Base-by-base conservation (phyloP, 176 grass and related monocot genomes). In the Bolboschoenus planiculmis region DNA sequence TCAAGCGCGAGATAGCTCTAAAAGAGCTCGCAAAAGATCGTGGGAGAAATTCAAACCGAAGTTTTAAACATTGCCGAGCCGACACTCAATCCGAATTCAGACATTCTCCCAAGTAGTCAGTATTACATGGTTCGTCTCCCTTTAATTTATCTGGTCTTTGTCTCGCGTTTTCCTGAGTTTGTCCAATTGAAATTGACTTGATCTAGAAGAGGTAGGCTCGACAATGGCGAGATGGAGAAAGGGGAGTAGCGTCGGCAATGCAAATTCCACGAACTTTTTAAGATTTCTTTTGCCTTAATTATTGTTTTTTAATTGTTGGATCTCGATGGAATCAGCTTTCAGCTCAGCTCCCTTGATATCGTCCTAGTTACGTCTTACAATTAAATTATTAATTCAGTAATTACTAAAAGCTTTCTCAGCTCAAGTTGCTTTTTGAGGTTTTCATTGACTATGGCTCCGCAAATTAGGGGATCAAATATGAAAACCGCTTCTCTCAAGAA, bases 171-270 rank as follows among this genome's bases (percentile, higher is more conserved):
- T 58, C 20, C 16, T 80, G 18, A 80, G 78, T 80, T 80, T 57
- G 53, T 59, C 42, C 36, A 56, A 80, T 56, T 80, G 78, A 58
- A 56, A 80, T 56, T 80, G 78, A 58, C 56, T 42, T 58, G 36
- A 80, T 80, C 78, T 42, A 43, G 54, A 80, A 56, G 43, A 35
- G 76, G 27, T 59, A 61, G 9, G 55, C 34, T 60, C 33, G 31
- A 59, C 31, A 80, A 80, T 56, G 56, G 78, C 31, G 78, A 80
- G 78, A 79, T 56, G 54, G 44, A 80, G 54, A 79, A 23, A 79
- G 75, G 14, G 24, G 7, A 80, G 78, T 42, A 16, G 44, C 31
- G 72, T 51, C 46, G 65, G 72, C 44, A 51, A 76, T 51, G 72
- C 44, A 51, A 51, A 50, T 75, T 15, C 47, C 72, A 50, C 46